A percentile compares a stretch with the other conserved stretches of the same genome.
These are phyloP conservation scores for Brasenia schreberi DNA, from an alignment of 164 flowering plant genomes.

Conservation along the genomic window DNA sequence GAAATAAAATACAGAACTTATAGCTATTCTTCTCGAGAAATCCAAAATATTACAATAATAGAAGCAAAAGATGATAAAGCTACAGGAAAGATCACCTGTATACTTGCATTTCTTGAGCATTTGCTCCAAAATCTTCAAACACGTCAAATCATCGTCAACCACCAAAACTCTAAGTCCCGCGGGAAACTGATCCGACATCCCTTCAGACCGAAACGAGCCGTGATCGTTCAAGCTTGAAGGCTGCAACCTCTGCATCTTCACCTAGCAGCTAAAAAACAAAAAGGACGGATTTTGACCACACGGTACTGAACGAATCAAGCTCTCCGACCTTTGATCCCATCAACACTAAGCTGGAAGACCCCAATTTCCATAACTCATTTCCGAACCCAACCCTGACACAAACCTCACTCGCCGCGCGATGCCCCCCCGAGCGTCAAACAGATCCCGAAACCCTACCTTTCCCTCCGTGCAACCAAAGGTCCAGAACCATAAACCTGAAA, in stretches of 20 bases:
- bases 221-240: conserved; percentile 14
- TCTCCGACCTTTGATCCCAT: not conserved
- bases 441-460: too few relatives aligned
- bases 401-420: too few relatives aligned
- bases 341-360: not conserved
- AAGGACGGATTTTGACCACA: conserved; percentile 6
- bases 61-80: not conserved
- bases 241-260: conserved; percentile 22
- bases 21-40: not conserved
- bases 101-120: conserved; percentile 68
- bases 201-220: conserved; percentile 17
- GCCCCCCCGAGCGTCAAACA: too few relatives aligned
- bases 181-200: conserved; percentile 44
- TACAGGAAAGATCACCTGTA: conserved; percentile 24
- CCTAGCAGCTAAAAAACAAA: conserved; percentile 5
- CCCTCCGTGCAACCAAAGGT: too few relatives aligned
- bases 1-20: too few relatives aligned
- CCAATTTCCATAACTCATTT: not conserved
- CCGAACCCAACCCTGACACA: too few relatives aligned
- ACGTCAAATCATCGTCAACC: conserved; percentile 65
- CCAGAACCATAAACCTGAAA: too few relatives aligned
- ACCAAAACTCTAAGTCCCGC: conserved; percentile 73
- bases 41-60: not conserved
- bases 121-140: conserved; percentile 51
- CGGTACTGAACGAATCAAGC: not conserved